phyloP scores from a whole-genome alignment of 495 filamentous ascomycete genomes.

The Neurospora cerealis region DNA sequence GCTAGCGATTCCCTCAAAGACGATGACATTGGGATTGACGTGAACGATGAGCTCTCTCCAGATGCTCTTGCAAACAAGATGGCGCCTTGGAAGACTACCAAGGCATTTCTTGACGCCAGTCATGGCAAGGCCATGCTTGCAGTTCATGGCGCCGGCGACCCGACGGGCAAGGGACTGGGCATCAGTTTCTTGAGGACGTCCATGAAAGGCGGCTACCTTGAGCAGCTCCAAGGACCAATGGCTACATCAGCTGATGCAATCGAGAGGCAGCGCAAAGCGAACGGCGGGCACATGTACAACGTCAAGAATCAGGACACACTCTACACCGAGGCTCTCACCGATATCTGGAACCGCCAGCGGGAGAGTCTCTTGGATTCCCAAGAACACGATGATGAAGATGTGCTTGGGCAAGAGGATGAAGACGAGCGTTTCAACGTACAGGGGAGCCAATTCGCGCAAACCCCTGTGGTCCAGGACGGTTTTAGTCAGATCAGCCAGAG shows the following conservation, averaged over 20 bases:
- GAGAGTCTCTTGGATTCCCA: conserved; percentile 51
- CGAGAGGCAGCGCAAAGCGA: conserved; percentile 66
- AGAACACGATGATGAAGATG: conserved; percentile 55
- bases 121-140: conserved; percentile 95
- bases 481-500: conserved; percentile 82
- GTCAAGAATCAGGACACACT: conserved; percentile 81
- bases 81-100: conserved; percentile 88
- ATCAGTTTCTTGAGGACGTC: conserved; percentile 94
- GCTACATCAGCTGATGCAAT: conserved; percentile 67
- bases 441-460: conserved; percentile 20
- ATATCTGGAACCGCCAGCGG: conserved; percentile 85
- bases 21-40: conserved; percentile 33
- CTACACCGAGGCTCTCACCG: conserved; percentile 78
- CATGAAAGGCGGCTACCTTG: conserved; percentile 97
- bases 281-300: conserved; percentile 93
- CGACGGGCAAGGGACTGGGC: conserved; percentile 85
- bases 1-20: conserved; percentile 50
- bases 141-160: conserved; percentile 88
- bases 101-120: conserved; percentile 89
- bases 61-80: conserved; percentile 55
- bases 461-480: conserved; percentile 48
- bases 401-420: conserved; percentile 48
- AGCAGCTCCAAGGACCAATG: conserved; percentile 75
- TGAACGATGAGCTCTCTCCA: conserved; percentile 53
- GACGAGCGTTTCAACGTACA: conserved; percentile 46